These are phyloP conservation scores for Sporobolomyces roseus DNA, from an alignment of 768 basidiomycete species.

Conservation along the genomic window DNA sequence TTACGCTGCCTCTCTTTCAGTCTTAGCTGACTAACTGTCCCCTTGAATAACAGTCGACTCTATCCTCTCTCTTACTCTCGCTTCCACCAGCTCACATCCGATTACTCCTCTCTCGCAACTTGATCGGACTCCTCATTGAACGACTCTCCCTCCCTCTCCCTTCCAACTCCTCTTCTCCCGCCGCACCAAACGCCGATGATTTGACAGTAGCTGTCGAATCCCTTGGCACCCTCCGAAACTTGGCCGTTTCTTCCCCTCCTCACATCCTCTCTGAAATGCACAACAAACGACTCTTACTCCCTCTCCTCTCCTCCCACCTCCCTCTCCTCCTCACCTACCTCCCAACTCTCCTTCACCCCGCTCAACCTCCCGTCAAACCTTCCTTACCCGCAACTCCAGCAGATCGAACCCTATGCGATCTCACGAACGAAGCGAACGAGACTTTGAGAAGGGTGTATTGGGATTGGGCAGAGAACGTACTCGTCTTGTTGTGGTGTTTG, in stretches of 20 bases:
- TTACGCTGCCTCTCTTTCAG: too few species aligned
- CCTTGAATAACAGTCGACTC: constrained; percentile 14
- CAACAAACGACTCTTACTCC: constrained; percentile 42
- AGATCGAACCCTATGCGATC: constrained; percentile 9
- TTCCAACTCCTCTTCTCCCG: not conserved
- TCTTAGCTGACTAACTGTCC: not conserved
- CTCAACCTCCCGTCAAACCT: constrained; percentile 20
- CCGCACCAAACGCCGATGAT: constrained; percentile 20
- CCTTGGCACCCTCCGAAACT: constrained; percentile 38
- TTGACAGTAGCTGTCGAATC: constrained; percentile 31
- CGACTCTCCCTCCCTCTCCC: constrained; percentile 26
- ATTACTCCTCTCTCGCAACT: constrained; percentile 36
- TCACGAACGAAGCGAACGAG: constrained; percentile 23
- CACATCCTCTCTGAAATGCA: constrained; percentile 42
- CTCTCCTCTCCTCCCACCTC: constrained; percentile 30
- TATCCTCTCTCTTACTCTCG: constrained; percentile 21
- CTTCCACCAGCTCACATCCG: constrained; percentile 34
- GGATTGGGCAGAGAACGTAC: constrained; percentile 41
- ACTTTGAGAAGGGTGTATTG: constrained; percentile 27
- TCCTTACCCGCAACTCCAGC: constrained; percentile 25
- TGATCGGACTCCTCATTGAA: constrained; percentile 41
- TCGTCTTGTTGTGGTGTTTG: constrained; percentile 36
- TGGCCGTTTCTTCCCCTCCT: constrained; percentile 36
- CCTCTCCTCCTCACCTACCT: constrained; percentile 35
- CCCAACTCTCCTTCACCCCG: constrained; percentile 20